A percentile compares a stretch with the other conserved stretches of the same genome.
These are phyloP conservation scores for Pythium plurisporium DNA, from an alignment of 352 stramenopile genomes.

Conservation along the genomic window DNA sequence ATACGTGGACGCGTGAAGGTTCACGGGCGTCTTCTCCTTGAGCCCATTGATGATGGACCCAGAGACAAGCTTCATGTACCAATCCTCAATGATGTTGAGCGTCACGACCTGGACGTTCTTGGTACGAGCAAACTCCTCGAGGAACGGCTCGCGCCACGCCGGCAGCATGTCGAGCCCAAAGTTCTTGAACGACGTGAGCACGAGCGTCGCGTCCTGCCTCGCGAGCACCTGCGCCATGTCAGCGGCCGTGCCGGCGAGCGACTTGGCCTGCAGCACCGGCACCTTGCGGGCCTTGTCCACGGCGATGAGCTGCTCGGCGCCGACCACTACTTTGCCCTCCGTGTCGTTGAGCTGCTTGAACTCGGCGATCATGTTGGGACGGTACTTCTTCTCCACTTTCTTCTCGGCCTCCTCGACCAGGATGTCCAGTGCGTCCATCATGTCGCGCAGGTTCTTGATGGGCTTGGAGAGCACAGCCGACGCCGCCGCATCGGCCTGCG, in stretches of 20 bases:
- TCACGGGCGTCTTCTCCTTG: constrained; percentile 40
- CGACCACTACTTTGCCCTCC: constrained; percentile 67
- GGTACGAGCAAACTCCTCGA: constrained; percentile 31
- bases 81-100: constrained; percentile 86
- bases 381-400: constrained; percentile 84
- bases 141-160: constrained; percentile 68
- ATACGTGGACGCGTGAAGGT: constrained; percentile 50
- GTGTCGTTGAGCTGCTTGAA: constrained; percentile 89
- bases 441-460: constrained; percentile 70
- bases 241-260: constrained; percentile 35
- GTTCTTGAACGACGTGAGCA: constrained; percentile 86
- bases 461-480: constrained; percentile 31
- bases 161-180: constrained; percentile 79
- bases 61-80: constrained; percentile 85
- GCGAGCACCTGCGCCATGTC: constrained; percentile 56
- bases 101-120: constrained; percentile 54
- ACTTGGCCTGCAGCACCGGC: constrained; percentile 51
- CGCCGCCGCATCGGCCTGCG: neutral
- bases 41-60: constrained; percentile 62
- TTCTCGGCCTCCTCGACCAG: constrained; percentile 83
- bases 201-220: constrained; percentile 43
- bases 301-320: constrained; percentile 40
- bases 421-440: constrained; percentile 69
- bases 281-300: constrained; percentile 55
- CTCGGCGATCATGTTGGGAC: constrained; percentile 84